Base-by-base conservation (phyloP, 163 green algal species). In the Chloroidium sp. region DNA sequence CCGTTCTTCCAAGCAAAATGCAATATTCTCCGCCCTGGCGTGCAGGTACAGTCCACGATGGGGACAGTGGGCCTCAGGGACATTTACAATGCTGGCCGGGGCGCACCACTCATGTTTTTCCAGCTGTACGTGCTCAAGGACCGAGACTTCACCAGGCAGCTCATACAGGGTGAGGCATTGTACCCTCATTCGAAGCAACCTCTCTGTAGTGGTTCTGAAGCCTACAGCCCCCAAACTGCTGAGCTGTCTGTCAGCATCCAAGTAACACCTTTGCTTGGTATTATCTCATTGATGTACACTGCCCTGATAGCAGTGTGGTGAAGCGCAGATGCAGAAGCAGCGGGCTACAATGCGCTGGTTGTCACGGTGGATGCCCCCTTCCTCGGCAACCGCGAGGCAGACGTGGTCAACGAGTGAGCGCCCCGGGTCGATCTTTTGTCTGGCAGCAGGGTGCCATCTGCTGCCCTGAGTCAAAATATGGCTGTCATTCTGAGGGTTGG, bases 351-450 rank as follows among this genome's bases (percentile, higher is more conserved):
- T n/a, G 95, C 90, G 6, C 81, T 98, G 36, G 88, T 97, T 36
- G 87, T 98, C 14, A 98, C 94, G 1, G 94, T 98, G 14, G 94
- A 98, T 81, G 96, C 94, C 14, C 95, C 92, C 13, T 62, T 78
- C 1, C 79, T 86, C 78, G 86, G 94, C 2, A 89, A 94, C 58
- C 80, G 95, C 1, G 92, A 98, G 82, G 89, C 86, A 2, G 94
- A 98, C 80, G 90, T 93, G 72, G 84, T 88, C 57, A 95, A 96
- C 82, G 84, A 80, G 84, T 96, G 85, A 75, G 78, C 72, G 12
- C 77, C 89, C 13, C 82, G 84, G 36, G 36, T 36, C 36, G 36
- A 36, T 36, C 36, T 36, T 36, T 36, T 36, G 36, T 36, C 36
- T 36, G 36, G 36, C 36, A 36, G 36, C 36, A 36, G 36, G 36